Evolutionary conservation across 257 asterid species (phyloP), one percentile per base, ranked within the genome.

Genomic region (Sherardia arvensis): DNA sequence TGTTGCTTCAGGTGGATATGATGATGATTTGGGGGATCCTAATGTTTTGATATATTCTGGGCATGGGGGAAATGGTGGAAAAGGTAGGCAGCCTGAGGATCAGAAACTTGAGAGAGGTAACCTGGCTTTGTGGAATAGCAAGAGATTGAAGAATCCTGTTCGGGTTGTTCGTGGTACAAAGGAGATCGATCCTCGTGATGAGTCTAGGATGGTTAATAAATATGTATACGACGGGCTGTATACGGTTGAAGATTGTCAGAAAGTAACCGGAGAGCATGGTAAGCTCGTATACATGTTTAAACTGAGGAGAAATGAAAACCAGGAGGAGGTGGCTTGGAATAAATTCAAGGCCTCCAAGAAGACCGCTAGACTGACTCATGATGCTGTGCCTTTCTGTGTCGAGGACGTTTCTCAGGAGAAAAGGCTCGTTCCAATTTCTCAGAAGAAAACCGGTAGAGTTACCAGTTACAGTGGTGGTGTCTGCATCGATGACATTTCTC

Each of bases 1-100:
- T 43, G 96, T 91, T 69, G 69, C 94, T 55, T 86, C 95, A 20
- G 96, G 96, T 91, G 95, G n/a, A n/a, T n/a, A n/a, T n/a, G n/a
- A n/a, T n/a, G n/a, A n/a, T n/a, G n/a, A n/a, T n/a, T n/a, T n/a
- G n/a, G n/a, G n/a, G n/a, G n/a, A n/a, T n/a, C n/a, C n/a, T n/a
- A n/a, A n/a, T n/a, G n/a, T n/a, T n/a, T n/a, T n/a, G n/a, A n/a
- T n/a, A n/a, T n/a, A n/a, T n/a, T n/a, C n/a, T n/a, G n/a, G n/a
- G n/a, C n/a, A n/a, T n/a, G n/a, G n/a, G n/a, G n/a, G n/a, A n/a
- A n/a, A n/a, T n/a, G n/a, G n/a, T n/a, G n/a, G n/a, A n/a, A n/a
- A n/a, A n/a, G n/a, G n/a, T n/a, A n/a, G n/a, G n/a, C n/a, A n/a
- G n/a, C n/a, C n/a, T n/a, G n/a, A n/a, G n/a, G n/a, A n/a, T n/a